Conservation (phyloP, 2,329 filamentous ascomycete genomes). For the Trichoderma gracile region DNA sequence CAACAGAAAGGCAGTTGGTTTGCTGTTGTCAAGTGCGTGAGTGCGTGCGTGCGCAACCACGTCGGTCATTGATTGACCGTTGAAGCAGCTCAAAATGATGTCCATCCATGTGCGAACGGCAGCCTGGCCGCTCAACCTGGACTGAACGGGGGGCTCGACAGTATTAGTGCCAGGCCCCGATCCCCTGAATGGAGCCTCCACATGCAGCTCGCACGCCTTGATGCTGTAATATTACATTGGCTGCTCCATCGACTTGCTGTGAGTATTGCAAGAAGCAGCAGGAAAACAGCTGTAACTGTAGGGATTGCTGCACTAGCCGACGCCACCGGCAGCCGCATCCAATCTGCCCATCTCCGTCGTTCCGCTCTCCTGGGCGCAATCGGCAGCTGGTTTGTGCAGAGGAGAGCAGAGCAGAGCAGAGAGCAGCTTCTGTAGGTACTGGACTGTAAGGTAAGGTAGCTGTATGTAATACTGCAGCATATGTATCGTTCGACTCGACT, state of each 20-base stretch:
- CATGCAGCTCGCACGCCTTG: not conserved
- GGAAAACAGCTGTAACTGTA: not conserved
- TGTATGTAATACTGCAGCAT: not conserved
- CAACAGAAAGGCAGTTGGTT: too few relatives aligned
- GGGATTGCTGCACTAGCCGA: conserved; percentile 19
- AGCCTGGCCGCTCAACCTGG: conserved; percentile 1
- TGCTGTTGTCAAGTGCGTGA: too few relatives aligned
- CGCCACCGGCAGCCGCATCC: conserved; percentile 21
- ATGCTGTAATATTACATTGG: not conserved
- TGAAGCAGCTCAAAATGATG: too few relatives aligned
- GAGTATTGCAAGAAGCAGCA: not conserved
- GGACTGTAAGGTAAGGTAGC: too few relatives aligned
- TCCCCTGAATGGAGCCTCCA: conserved; percentile 11
- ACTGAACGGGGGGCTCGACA: too few relatives aligned
- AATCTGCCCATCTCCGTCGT: conserved; percentile 27
- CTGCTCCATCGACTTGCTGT: too few relatives aligned
- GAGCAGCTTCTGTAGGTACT: not conserved
- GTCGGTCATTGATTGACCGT: too few relatives aligned
- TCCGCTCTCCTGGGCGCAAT: conserved; percentile 24
- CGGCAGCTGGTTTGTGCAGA: conserved; percentile 20
- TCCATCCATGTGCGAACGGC: too few relatives aligned
- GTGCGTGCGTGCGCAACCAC: too few relatives aligned
- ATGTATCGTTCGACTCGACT: conserved; percentile 7
- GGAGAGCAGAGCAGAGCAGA: not conserved
- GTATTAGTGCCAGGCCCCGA: conserved; percentile 17